A percentile compares a stretch with the other conserved stretches of the same genome.
These are phyloP conservation scores for Leccinum uliginosum DNA, from an alignment of 768 basidiomycete genomes.

Conservation along the genomic window DNA sequence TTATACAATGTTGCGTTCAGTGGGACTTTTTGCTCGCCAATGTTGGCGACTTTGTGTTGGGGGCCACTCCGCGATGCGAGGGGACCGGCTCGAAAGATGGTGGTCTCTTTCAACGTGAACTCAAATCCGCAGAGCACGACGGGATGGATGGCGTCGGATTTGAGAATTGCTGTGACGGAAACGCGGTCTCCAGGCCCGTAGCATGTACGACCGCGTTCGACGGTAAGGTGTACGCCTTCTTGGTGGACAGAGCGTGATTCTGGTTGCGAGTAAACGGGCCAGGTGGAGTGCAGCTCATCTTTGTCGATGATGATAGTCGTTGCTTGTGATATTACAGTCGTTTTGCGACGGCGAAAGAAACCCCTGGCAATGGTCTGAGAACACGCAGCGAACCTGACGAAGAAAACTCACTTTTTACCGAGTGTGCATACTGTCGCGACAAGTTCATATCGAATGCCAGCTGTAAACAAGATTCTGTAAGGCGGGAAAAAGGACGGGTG, in stretches of 20 bases:
- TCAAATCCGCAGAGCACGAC: conserved; percentile 82
- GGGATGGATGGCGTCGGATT: conserved; percentile 63
- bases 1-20: conserved; percentile 72
- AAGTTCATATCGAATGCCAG: conserved; percentile 87
- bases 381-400: not conserved
- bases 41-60: conserved; percentile 46
- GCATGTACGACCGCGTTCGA: conserved; percentile 73
- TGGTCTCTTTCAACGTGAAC: conserved; percentile 72
- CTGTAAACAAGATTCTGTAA: conserved; percentile 32
- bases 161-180: conserved; percentile 63
- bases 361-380: conserved; percentile 37
- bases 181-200: conserved; percentile 86
- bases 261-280: conserved; percentile 84
- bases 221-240: conserved; percentile 69
- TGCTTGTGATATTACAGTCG: conserved; percentile 60
- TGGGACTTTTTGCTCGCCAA: conserved; percentile 69
- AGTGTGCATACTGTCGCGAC: conserved; percentile 83
- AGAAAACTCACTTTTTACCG: conserved; percentile 66
- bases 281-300: conserved; percentile 88
- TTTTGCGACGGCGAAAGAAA: conserved; percentile 77
- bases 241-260: conserved; percentile 63
- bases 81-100: conserved; percentile 64
- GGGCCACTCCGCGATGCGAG: conserved; percentile 52
- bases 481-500: not conserved
- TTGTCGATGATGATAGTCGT: conserved; percentile 83